phyloP scores from a whole-genome alignment of 2,329 filamentous ascomycete genomes.

The Podosphaera xanthii region DNA sequence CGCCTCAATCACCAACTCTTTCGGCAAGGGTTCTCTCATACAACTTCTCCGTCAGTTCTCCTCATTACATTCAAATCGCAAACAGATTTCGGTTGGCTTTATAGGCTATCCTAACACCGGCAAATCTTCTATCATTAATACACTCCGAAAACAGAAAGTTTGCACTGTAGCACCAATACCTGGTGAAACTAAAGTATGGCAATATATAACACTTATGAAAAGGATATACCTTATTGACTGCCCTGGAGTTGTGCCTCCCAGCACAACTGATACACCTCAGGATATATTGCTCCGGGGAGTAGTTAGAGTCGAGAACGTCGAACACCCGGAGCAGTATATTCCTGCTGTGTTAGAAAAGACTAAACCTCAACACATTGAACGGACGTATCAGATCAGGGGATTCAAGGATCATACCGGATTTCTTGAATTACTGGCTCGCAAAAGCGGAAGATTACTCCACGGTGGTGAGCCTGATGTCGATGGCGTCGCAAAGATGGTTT shows the following conservation, averaged over 20 bases:
- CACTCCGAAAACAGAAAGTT: constrained; percentile 79
- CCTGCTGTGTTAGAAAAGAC: constrained; percentile 58
- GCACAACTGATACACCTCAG: constrained; percentile 57
- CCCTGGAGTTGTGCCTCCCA: constrained; percentile 85
- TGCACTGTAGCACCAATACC: constrained; percentile 86
- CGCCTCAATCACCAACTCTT: constrained; percentile 82
- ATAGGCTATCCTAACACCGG: constrained; percentile 73
- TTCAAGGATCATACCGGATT: constrained; percentile 63
- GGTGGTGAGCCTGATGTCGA: constrained; percentile 91
- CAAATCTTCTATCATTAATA: constrained; percentile 95
- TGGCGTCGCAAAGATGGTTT: constrained; percentile 84
- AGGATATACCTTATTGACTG: constrained; percentile 90
- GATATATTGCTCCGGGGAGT: constrained; percentile 81
- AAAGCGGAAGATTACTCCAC: constrained; percentile 65
- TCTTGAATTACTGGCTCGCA: constrained; percentile 66
- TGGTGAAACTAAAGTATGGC: constrained; percentile 94
- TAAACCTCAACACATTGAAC: constrained; percentile 69
- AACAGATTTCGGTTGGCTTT: constrained; percentile 75
- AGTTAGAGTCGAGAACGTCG: constrained; percentile 84
- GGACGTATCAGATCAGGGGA: constrained; percentile 72
- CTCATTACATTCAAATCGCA: constrained; percentile 66
- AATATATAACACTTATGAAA: constrained; percentile 91
- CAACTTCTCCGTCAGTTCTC: constrained; percentile 84
- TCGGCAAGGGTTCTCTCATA: constrained; percentile 88
- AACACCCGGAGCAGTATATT: constrained; percentile 92